Evolutionary conservation across 495 filamentous ascomycete genomes (phyloP).

Genomic region (Letharia columbiana): DNA sequence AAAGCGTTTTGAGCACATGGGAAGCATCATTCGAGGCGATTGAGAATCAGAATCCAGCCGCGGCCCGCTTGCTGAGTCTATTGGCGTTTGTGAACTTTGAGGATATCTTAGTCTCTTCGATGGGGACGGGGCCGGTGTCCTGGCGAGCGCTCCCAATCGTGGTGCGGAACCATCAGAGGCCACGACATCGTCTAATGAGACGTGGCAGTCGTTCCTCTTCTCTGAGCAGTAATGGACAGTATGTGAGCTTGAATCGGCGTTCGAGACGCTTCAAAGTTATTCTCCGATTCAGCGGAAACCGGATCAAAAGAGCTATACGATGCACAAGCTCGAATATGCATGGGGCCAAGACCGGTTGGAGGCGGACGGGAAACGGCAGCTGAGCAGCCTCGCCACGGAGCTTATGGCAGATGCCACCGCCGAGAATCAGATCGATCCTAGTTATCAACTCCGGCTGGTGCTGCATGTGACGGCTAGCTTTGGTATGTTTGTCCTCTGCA

Average conservation of each 20-base stretch:
- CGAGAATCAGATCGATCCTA: neutral
- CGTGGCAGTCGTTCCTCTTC: conserved; percentile 2
- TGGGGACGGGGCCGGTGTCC: too few relatives aligned
- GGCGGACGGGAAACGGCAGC: neutral
- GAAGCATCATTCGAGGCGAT: too few relatives aligned
- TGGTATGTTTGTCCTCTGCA: conserved; percentile 7
- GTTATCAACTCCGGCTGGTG: neutral
- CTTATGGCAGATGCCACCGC: neutral
- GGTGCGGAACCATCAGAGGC: too few relatives aligned
- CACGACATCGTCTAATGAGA: neutral
- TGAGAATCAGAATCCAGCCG: neutral
- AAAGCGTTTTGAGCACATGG: too few relatives aligned
- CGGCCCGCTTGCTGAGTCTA: conserved; percentile 3
- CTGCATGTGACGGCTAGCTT: conserved; percentile 5
- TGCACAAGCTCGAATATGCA: conserved; percentile 8
- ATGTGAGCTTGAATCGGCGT: conserved; percentile 8
- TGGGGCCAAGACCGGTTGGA: conserved; percentile 3
- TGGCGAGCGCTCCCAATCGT: too few relatives aligned
- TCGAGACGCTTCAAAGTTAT: conserved; percentile 8
- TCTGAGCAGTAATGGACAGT: neutral
- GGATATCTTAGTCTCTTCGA: too few relatives aligned
- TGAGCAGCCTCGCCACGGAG: neutral
- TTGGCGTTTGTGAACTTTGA: too few relatives aligned
- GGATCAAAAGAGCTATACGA: conserved; percentile 6
- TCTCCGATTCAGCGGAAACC: conserved; percentile 7